Percentiles rank a stretch among this genome's conserved stretches.
phyloP scores from a whole-genome alignment of 192 early-diverging fungal species.

The Gryganskiella cystojenkinii region DNA sequence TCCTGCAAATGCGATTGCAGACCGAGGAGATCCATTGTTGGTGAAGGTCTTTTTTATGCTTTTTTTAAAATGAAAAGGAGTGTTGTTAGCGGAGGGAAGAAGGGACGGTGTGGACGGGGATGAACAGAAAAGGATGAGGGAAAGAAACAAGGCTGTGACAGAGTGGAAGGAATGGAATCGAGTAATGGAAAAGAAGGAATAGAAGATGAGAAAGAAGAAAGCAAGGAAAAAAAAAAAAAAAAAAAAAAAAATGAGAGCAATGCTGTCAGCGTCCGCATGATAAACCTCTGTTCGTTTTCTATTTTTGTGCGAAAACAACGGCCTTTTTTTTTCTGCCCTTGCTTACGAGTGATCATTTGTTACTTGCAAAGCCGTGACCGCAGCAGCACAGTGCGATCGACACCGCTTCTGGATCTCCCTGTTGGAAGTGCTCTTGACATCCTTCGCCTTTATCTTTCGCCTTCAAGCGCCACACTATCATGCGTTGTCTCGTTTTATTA shows the following conservation, averaged over 20 bases:
- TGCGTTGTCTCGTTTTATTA: too few species aligned
- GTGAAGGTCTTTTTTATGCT: neutral
- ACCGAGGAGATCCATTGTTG: constrained; percentile 38
- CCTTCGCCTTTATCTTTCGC: too few species aligned
- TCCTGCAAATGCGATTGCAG: constrained; percentile 36
- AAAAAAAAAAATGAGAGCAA: neutral
- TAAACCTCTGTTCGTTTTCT: too few species aligned
- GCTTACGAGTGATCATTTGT: too few species aligned
- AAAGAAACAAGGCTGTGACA: neutral
- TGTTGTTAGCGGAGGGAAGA: neutral
- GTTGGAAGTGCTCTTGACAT: too few species aligned
- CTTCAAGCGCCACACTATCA: too few species aligned
- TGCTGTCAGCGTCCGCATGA: too few species aligned
- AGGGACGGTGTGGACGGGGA: neutral
- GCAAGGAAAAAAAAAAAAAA: neutral
- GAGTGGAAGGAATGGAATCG: neutral
- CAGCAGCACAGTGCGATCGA: too few species aligned
- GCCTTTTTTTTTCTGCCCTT: too few species aligned
- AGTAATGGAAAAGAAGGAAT: neutral
- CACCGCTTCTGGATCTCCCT: too few species aligned
- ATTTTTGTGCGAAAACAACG: too few species aligned
- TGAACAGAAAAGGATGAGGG: neutral
- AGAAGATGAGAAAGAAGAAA: neutral
- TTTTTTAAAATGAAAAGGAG: neutral
- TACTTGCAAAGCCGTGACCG: too few species aligned